Evolutionary conservation across 2,329 filamentous ascomycete species (phyloP), one percentile per base, ranked within the genome.

Genomic region (Fusarium circinatum): DNA sequence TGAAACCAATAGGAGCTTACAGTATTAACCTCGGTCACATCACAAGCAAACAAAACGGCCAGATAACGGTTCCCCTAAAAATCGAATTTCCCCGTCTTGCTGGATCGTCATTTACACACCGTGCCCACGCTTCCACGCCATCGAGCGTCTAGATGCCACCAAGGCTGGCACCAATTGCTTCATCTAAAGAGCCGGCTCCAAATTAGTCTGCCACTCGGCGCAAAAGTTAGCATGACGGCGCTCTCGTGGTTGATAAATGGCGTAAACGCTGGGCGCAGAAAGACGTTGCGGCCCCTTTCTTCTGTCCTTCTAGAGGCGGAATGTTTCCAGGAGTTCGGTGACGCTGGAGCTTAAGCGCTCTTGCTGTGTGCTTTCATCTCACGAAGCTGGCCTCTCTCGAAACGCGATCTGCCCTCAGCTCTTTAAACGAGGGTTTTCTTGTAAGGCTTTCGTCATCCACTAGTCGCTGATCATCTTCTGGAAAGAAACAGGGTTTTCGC

Each of bases 231-330:
- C 61, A 62, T 49, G 62, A 61, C 54, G 56, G 71, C 73, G 71
- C 60, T 65, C 38, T 49, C 49, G 57, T 72, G 49, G 72, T 56
- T 63, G 65, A 44, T 56, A 57, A 66, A 70, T 73, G 71, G 76
- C 64, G 68, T 62, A 61, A 48, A 41, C 44, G 44, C 41, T 58
- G 48, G 45, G 62, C 73, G 66, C 71, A 63, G 67, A 17, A 38
- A 65, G 59, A 70, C 71, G 65, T 77, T 73, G 51, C 51, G 28
- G 71, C 68, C 70, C 70, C 63, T 75, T 77, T 73, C 66, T 72
- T 59, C 65, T 70, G 57, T 55, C 56, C 56, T 66, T 75, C 63
- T 64, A 75, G 54, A 65, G 63, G 34, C 42, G 24, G 32, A 59
- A 68, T 59, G 70, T 65, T 65, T 56, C 65, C 55, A 56, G 32